Evolutionary conservation across 2,329 filamentous ascomycete genomes (phyloP), one percentile per base, ranked within the genome.

Genomic region (Hortaea werneckii): DNA sequence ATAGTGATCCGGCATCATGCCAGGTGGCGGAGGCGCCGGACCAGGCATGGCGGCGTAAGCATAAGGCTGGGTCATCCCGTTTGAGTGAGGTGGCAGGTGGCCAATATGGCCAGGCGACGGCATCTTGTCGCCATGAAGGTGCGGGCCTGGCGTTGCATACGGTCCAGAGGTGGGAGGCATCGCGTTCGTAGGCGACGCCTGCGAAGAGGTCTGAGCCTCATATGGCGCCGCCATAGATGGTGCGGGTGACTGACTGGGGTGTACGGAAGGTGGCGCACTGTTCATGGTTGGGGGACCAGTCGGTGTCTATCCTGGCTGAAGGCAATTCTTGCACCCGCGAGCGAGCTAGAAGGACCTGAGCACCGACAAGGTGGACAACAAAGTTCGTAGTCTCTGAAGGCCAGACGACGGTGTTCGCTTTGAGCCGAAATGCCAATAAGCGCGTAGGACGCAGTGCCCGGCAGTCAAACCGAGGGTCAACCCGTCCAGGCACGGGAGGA

Each of bases 1-100:
- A 43, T 59, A 61, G 37, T 59, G 53, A 32, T 62, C 58, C 32
- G 52, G 52, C 46, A 55, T 52, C 48, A 61, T 49, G 9, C 48
- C 42, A 10, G 55, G 48, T 6, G 40, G 38, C 8, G 29, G 28
- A 6, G 50, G 28, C 13, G 51, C 28, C 41, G 42, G 40, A 1
- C 47, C 45, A 4, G 51, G 38, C 39, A 51, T 47, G 32, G 43
- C 48, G 8, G 48, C 43, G 37, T 55, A 58, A 8, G 38, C 46
- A 43, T 54, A 59, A 4, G 51, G 49, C 44, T 50, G 43, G 35
- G 53, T 27, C 40, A 55, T 44, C 2, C 53, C 56, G 45, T 58
- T 57, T 10, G 43, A 20, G 12, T 54, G 53, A 11, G 50, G 37
- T 4, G 44, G 40, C 34, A 43, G 40, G 37, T 37, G 12, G 28